These are phyloP conservation scores for Trichophyton schoenleinii DNA, from an alignment of 2,329 filamentous ascomycete species.

Conservation along the genomic window DNA sequence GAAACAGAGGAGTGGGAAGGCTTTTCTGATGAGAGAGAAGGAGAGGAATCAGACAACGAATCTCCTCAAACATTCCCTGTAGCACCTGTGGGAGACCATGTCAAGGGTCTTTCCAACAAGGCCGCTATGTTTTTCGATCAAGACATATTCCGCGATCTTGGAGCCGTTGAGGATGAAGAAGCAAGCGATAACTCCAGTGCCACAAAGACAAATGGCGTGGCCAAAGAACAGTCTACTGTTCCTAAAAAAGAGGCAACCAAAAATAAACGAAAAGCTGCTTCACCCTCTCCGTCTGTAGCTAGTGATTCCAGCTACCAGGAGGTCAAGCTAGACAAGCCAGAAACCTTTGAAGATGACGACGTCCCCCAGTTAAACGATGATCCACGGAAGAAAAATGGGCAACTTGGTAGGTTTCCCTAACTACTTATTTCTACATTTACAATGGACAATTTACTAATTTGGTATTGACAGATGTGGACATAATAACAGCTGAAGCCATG, in stretches of 20 bases:
- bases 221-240: background rate
- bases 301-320: background rate
- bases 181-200: slow-evolving; percentile 19
- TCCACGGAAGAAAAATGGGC: slow-evolving; percentile 30
- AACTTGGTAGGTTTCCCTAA: slow-evolving; percentile 28
- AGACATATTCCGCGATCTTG: slow-evolving; percentile 80
- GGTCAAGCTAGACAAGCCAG: background rate
- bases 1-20: slow-evolving; percentile 89
- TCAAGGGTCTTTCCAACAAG: slow-evolving; percentile 59
- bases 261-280: background rate
- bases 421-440: slow-evolving; percentile 10
- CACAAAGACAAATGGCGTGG: background rate
- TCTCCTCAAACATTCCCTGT: slow-evolving; percentile 25
- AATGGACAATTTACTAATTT: slow-evolving; percentile 10
- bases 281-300: background rate
- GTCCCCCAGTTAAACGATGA: slow-evolving; percentile 22
- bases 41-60: slow-evolving; percentile 51
- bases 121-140: slow-evolving; percentile 87
- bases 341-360: slow-evolving; percentile 6
- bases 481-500: slow-evolving; percentile 99
- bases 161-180: slow-evolving; percentile 44
- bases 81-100: slow-evolving; percentile 15
- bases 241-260: background rate
- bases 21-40: slow-evolving; percentile 54
- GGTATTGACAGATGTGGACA: slow-evolving; percentile 64